Base-by-base conservation (phyloP, 805 yeast genomes). In the Kazachstania bromeliacearum region DNA sequence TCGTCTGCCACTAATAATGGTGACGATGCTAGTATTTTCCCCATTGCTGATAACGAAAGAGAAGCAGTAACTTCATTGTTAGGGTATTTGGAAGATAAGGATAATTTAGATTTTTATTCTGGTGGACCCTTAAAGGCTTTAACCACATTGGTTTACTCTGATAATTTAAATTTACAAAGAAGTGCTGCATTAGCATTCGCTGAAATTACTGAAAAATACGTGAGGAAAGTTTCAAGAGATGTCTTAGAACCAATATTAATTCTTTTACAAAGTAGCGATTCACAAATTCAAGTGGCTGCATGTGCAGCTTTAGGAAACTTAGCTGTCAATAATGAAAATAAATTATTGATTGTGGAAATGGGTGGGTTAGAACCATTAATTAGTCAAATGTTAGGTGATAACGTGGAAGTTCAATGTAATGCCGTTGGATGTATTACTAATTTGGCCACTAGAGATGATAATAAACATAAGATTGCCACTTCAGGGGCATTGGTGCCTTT, bases 361-460 rank as follows among this genome's bases (percentile, higher is more conserved):
- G 97, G 97, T 20, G 98, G 97, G 2, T 72, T 92, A 39, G 95
- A 88, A 45, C 97, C 97, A 4, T 73, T 92, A 31, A 92, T 92
- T 50, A 79, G 94, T 60, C 98, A 92, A 64, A 92, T 92, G 99
- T 81, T 85, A 81, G 81, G 94, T 28, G 75, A 92, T 37, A 92
- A 92, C 54, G 94, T 92, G 40, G 99, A 92, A 61, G 97, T 92
- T 27, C 98, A 92, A 64, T 92, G 99, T 62, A 92, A 92, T 57
- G 98, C 99, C 2, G 98, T 92, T 39, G 99, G 99, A 13, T 92
- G 98, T 60, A 88, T 92, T 55, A 92, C 99, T 25, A 92, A 92
- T 57, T 73, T 92, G 60, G 98, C 98, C 6, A 92, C 98, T 5
- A 95, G 85, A 63, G 99, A 92, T 62, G 95, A 85, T 53, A 92